phyloP scores from a whole-genome alignment of 108 stramenopile species.

The Nitzschia palea region DNA sequence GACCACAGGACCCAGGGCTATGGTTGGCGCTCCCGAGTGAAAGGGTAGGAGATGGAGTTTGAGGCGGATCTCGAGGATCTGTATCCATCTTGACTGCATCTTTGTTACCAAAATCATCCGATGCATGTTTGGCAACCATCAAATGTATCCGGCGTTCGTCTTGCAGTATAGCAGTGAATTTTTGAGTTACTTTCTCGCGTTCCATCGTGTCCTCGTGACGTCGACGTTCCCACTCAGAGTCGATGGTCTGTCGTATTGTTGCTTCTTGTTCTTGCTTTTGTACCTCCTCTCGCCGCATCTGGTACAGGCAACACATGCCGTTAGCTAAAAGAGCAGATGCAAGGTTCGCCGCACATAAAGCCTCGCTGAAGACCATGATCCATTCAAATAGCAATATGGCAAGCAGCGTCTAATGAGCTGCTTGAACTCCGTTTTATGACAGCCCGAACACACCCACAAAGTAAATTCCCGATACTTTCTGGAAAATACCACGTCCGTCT shows the following conservation, averaged over 20 bases:
- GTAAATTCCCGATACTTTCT: too few species aligned
- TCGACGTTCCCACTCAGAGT: conserved; percentile 15
- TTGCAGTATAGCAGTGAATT: not conserved
- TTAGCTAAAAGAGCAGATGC: conserved; percentile 24
- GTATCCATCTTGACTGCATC: not conserved
- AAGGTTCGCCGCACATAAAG: conserved; percentile 26
- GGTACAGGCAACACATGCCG: conserved; percentile 33
- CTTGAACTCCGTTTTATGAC: too few species aligned
- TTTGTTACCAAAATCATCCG: not conserved
- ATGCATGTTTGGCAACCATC: conserved; percentile 1
- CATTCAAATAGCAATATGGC: too few species aligned
- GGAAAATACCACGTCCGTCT: too few species aligned
- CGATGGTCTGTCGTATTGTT: conserved; percentile 4
- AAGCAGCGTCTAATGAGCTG: too few species aligned
- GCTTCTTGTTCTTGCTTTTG: conserved; percentile 13
- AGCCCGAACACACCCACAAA: too few species aligned
- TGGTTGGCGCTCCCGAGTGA: too few species aligned
- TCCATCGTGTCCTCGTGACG: conserved; percentile 6
- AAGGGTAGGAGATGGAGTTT: too few species aligned
- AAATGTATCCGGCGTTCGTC: conserved; percentile 3
- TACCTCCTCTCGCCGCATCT: conserved; percentile 21
- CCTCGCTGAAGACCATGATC: conserved; percentile 20
- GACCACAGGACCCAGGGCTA: too few species aligned
- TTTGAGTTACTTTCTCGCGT: not conserved
- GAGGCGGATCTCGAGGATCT: too few species aligned